These are phyloP conservation scores for Elsinoe ampelina DNA, from an alignment of 2,329 filamentous ascomycete genomes.

Conservation along the genomic window DNA sequence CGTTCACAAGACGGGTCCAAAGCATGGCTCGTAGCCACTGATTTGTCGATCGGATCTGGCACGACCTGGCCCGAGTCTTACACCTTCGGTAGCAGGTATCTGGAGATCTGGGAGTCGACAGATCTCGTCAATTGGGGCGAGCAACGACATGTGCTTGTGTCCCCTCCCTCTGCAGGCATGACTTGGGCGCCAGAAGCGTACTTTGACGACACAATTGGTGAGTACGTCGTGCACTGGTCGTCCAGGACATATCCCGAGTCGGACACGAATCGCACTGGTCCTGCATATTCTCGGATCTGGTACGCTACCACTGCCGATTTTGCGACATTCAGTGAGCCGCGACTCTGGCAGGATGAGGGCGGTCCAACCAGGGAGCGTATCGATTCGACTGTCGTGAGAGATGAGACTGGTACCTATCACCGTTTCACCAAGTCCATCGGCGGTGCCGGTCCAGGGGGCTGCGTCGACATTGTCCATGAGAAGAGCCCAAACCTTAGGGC, in stretches of 20 bases:
- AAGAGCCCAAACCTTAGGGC: slow-evolving; percentile 36
- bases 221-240: slow-evolving; percentile 41
- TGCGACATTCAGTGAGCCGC: slow-evolving; percentile 39
- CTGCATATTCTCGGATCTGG: slow-evolving; percentile 45
- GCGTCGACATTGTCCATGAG: slow-evolving; percentile 47
- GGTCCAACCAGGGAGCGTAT: slow-evolving; percentile 37
- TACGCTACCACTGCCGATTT: slow-evolving; percentile 45
- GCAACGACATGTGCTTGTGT: slow-evolving; percentile 43
- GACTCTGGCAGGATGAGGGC: slow-evolving; percentile 45
- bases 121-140: slow-evolving; percentile 44
- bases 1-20: slow-evolving; percentile 42
- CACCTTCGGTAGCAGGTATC: slow-evolving; percentile 40
- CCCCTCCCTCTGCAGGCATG: slow-evolving; percentile 42
- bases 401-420: slow-evolving; percentile 33
- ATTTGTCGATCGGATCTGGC: slow-evolving; percentile 46
- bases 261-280: slow-evolving; percentile 34
- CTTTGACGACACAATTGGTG: slow-evolving; percentile 36
- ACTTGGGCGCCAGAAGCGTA: slow-evolving; percentile 48
- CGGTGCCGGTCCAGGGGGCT: slow-evolving; percentile 37
- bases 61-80: slow-evolving; percentile 45
- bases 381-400: slow-evolving; percentile 43
- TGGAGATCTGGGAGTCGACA: slow-evolving; percentile 46
- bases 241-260: slow-evolving; percentile 36
- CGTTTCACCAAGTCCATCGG: slow-evolving; percentile 50
- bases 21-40: slow-evolving; percentile 45